Percentiles rank a stretch among this genome's conserved stretches.
These are phyloP conservation scores for Neurospora tetrasperma DNA, from an alignment of 495 filamentous ascomycete genomes.

Conservation along the genomic window DNA sequence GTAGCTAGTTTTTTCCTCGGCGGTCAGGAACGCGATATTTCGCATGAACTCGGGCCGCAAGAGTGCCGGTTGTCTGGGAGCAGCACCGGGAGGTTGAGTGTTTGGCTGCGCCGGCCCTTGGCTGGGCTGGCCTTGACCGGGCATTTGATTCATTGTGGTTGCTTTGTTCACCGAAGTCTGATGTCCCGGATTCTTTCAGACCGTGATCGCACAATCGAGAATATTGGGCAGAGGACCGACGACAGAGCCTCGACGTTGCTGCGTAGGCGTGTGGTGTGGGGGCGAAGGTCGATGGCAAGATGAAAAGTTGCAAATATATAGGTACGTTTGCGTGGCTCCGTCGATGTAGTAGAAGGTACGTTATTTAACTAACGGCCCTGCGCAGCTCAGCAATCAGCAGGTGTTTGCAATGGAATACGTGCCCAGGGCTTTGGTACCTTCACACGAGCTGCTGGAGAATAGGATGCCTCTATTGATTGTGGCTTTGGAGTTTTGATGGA, in stretches of 20 bases:
- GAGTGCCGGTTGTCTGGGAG: constrained; percentile 1
- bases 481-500: background rate
- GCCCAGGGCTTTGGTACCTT: background rate
- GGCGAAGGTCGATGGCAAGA: background rate
- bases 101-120: constrained; percentile 9
- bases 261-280: background rate
- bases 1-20: constrained; percentile 58
- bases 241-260: background rate
- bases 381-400: background rate
- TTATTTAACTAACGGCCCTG: background rate
- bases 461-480: background rate
- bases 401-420: background rate
- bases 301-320: background rate
- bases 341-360: background rate
- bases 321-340: background rate
- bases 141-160: constrained; percentile 22
- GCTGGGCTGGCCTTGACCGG: constrained; percentile 24
- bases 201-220: background rate
- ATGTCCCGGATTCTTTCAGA: background rate
- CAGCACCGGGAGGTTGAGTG: constrained; percentile 1
- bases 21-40: constrained; percentile 30
- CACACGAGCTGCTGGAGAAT: background rate
- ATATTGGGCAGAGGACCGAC: background rate
- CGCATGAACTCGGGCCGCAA: constrained; percentile 40
- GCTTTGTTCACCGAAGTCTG: background rate